phyloP scores from a whole-genome alignment of 192 early-diverging fungal genomes.

The Piromyces sp. region DNA sequence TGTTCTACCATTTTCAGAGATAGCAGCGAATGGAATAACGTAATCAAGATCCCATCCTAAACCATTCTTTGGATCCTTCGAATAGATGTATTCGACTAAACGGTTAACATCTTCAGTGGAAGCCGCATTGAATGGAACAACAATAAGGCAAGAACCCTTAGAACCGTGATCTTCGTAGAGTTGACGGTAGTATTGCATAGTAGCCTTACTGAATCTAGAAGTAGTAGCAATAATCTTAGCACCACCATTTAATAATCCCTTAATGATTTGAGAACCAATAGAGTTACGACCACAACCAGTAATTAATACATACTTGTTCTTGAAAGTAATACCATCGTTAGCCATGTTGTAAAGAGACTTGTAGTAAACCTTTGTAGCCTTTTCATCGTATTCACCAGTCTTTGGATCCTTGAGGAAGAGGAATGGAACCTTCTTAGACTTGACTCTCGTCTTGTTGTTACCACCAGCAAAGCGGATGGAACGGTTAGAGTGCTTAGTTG shows the following conservation, averaged over 20 bases:
- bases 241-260: slow-evolving; percentile 70
- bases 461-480: slow-evolving; percentile 12
- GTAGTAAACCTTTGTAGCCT: slow-evolving; percentile 61
- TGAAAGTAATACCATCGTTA: slow-evolving; percentile 66
- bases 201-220: slow-evolving; percentile 62
- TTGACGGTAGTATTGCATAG: slow-evolving; percentile 66
- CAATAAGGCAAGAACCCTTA: slow-evolving; percentile 59
- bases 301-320: slow-evolving; percentile 66
- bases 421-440: slow-evolving; percentile 56
- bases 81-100: slow-evolving; percentile 81
- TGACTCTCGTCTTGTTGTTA: slow-evolving; percentile 28
- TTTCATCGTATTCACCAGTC: slow-evolving; percentile 69
- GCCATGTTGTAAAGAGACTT: slow-evolving; percentile 66
- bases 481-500: not conserved
- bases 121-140: slow-evolving; percentile 89
- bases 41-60: slow-evolving; percentile 88
- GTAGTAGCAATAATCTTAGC: slow-evolving; percentile 81
- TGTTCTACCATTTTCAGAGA: slow-evolving; percentile 73
- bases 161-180: slow-evolving; percentile 82
- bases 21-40: slow-evolving; percentile 87
- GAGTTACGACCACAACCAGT: slow-evolving; percentile 82
- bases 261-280: slow-evolving; percentile 69
- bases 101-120: slow-evolving; percentile 64
- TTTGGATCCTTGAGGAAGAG: slow-evolving; percentile 58
- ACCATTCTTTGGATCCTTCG: slow-evolving; percentile 45